Percentiles rank a stretch among this genome's conserved stretches.
Evolutionary conservation across 2,329 filamentous ascomycete species (phyloP).

Genomic region (Monilinia polystroma): DNA sequence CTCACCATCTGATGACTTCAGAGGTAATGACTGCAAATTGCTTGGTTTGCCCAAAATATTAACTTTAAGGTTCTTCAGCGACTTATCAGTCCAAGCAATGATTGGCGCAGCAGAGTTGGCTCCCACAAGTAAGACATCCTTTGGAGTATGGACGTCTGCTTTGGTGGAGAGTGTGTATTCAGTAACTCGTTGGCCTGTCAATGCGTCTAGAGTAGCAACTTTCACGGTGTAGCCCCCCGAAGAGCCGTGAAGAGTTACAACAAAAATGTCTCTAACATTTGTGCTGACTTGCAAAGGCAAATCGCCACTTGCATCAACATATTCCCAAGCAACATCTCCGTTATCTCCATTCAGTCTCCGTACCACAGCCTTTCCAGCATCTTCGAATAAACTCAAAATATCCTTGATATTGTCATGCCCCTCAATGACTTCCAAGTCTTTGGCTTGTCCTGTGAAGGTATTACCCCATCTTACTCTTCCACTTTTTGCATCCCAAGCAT

Average conservation of each 20-base stretch:
- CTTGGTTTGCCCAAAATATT: constrained; percentile 64
- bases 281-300: constrained; percentile 71
- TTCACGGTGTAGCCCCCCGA: constrained; percentile 73
- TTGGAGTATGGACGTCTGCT: constrained; percentile 62
- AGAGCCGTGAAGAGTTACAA: constrained; percentile 71
- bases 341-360: constrained; percentile 70
- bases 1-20: constrained; percentile 48
- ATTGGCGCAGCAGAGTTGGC: constrained; percentile 73
- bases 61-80: constrained; percentile 62
- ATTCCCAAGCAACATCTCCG: constrained; percentile 78
- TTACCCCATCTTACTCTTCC: constrained; percentile 77
- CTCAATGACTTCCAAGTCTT: constrained; percentile 74
- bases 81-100: constrained; percentile 70
- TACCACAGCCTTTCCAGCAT: constrained; percentile 57
- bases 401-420: constrained; percentile 61
- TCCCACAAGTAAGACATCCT: constrained; percentile 72
- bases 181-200: constrained; percentile 69
- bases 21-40: constrained; percentile 53
- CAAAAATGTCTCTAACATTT: constrained; percentile 69
- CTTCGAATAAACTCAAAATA: constrained; percentile 65
- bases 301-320: constrained; percentile 66
- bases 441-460: constrained; percentile 56
- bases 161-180: constrained; percentile 73
- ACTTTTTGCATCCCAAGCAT: constrained; percentile 79
- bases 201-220: constrained; percentile 69